Evolutionary conservation across 1,284 basidiomycete genomes (phyloP).

Genomic region (Austroboletus novae-zelandiae): DNA sequence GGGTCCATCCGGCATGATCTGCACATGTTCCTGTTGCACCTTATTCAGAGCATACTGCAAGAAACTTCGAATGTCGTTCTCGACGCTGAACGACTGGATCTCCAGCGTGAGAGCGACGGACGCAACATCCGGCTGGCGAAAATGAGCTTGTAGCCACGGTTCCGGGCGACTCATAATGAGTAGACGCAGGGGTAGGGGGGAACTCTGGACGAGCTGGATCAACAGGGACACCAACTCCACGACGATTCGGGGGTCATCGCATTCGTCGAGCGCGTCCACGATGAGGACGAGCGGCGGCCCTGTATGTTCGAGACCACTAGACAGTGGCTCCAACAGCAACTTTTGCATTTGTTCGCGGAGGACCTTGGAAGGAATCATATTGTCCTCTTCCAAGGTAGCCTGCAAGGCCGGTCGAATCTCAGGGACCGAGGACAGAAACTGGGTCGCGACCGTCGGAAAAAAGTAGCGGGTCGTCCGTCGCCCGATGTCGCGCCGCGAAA

Average conservation of each 20-base stretch:
- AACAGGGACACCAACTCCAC: constrained; percentile 12
- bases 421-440: constrained; percentile 9
- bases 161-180: constrained; percentile 18
- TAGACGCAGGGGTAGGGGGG: constrained; percentile 11
- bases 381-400: constrained; percentile 13
- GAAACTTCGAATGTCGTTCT: constrained; percentile 20
- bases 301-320: background rate
- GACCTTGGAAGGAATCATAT: constrained; percentile 19
- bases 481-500: constrained; percentile 15
- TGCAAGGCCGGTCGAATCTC: constrained; percentile 6
- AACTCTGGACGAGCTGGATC: constrained; percentile 6
- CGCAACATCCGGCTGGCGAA: constrained; percentile 3
- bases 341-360: constrained; percentile 22
- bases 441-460: constrained; percentile 13
- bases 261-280: constrained; percentile 23
- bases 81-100: constrained; percentile 14
- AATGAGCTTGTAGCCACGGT: constrained; percentile 13
- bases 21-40: constrained; percentile 4
- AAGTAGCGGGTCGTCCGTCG: constrained; percentile 11
- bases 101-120: constrained; percentile 9
- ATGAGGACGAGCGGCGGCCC: constrained; percentile 11
- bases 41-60: constrained; percentile 6
- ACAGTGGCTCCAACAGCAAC: constrained; percentile 13
- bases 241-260: constrained; percentile 17
- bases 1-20: constrained; percentile 6